Base-by-base conservation (phyloP, 306 rosid genomes). In the Medicago arabica region DNA sequence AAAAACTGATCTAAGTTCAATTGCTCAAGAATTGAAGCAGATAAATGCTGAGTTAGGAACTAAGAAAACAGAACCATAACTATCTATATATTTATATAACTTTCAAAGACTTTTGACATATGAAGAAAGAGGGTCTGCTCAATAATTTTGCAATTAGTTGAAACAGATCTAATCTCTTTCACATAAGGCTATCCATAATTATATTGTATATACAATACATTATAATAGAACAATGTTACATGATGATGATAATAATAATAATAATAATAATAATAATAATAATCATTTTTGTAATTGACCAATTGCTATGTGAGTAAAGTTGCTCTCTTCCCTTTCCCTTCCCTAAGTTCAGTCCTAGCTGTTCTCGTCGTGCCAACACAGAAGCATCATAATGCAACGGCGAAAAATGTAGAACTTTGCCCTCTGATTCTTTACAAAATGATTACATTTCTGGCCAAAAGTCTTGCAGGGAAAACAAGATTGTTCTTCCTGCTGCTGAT, bases 391-490 rank as follows among this genome's bases (percentile, higher is more conserved):
- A 16, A 80, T 14, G 39, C 83, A 80, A 1, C 83, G 83, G 40
- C 83, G 83, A 67, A 80, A 47, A 59, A 80, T 80, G 76, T 80
- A 80, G 71, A 80, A 74, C 59, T 60, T 80, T 4, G 83, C 76
- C 41, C 83, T 18, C 18, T 80, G 80, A 67, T 80, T 60, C 75
- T 74, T 80, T 75, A 80, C 57, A 10, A 88, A 17, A 43, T 83
- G 93, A 59, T 84, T 83, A 68, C 93, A 87, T 81, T 89, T 91
- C 64, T 87, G 75, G n/a, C 89, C 89, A 74, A 91, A 91, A 1
- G 93, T 84, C 82, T 81, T 84, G 80, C 90, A 79, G 1, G 89
- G 88, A 34, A 84, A 87, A 71, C 92, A 90, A 21, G 40, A 60
- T 41, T 83, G 76, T 5, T 82, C 69, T 41, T 83, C 74, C 6